Conservation (phyloP, 192 early-diverging fungal genomes). For the Coemansia guatemalensis region DNA sequence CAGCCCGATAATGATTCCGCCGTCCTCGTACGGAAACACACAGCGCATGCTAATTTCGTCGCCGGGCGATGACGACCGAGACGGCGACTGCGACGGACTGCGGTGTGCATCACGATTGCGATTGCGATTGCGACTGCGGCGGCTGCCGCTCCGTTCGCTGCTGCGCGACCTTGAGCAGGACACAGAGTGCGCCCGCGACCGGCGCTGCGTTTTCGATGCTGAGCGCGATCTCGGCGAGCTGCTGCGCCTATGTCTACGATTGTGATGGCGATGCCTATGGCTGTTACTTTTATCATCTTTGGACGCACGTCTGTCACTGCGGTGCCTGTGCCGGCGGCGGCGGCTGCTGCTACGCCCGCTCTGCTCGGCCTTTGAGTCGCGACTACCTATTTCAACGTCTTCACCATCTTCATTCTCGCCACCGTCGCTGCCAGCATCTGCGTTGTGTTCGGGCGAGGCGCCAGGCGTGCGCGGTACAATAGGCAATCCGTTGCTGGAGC, state of each 20-base stretch:
- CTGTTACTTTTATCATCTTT: conserved; percentile 19
- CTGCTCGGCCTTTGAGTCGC: not conserved
- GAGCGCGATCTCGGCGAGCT: conserved; percentile 29
- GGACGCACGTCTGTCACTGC: conserved; percentile 16
- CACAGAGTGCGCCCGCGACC: conserved; percentile 15
- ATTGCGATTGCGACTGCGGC: conserved; percentile 12
- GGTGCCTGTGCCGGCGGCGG: conserved; percentile 7
- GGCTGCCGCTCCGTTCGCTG: conserved; percentile 15
- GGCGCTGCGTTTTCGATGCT: conserved; percentile 14
- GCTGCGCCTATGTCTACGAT: conserved; percentile 26
- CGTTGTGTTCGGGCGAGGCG: conserved; percentile 32
- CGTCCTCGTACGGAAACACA: conserved; percentile 54
- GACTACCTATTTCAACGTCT: conserved; percentile 19
- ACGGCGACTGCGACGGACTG: conserved; percentile 18
- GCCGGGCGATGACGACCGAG: conserved; percentile 10
- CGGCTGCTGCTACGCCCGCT: conserved; percentile 1
- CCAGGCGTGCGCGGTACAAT: conserved; percentile 45
- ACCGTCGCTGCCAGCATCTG: not conserved
- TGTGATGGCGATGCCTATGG: conserved; percentile 17
- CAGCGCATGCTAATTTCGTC: conserved; percentile 53
- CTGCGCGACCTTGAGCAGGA: conserved; percentile 30
- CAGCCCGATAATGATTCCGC: conserved; percentile 54
- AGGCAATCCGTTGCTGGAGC: not conserved
- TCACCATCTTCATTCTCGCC: conserved; percentile 27
- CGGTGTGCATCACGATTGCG: conserved; percentile 14